phyloP scores from a whole-genome alignment of 2,329 filamentous ascomycete species.

The Alternaria atra region DNA sequence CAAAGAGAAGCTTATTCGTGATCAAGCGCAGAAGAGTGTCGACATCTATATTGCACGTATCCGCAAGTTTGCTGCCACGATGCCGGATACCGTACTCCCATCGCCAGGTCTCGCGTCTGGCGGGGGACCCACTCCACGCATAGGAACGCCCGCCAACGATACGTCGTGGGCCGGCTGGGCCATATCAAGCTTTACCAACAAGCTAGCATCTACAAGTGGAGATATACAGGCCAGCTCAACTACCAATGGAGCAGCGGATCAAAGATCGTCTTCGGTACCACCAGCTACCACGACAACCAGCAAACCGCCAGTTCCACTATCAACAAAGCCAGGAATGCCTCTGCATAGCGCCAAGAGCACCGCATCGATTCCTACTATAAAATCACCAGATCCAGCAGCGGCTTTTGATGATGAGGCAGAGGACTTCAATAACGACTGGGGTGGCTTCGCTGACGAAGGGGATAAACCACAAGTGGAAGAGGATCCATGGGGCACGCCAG shows the following conservation, averaged over 20 bases:
- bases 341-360: slow-evolving; percentile 39
- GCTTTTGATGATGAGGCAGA: slow-evolving; percentile 61
- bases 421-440: slow-evolving; percentile 79
- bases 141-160: slow-evolving; percentile 79
- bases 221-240: slow-evolving; percentile 73
- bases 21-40: slow-evolving; percentile 88
- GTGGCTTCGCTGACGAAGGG: slow-evolving; percentile 68
- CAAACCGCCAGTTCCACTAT: slow-evolving; percentile 62
- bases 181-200: slow-evolving; percentile 98
- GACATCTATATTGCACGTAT: slow-evolving; percentile 86
- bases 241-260: slow-evolving; percentile 53
- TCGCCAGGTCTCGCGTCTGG: slow-evolving; percentile 64
- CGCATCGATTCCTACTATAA: slow-evolving; percentile 38
- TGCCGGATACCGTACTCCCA: slow-evolving; percentile 83
- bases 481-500: slow-evolving; percentile 61
- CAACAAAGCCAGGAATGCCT: slow-evolving; percentile 51
- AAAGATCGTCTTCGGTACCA: slow-evolving; percentile 60
- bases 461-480: slow-evolving; percentile 59
- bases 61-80: slow-evolving; percentile 76
- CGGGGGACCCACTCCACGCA: slow-evolving; percentile 67
- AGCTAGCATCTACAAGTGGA: slow-evolving; percentile 81
- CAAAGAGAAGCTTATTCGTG: slow-evolving; percentile 92
- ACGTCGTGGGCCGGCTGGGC: slow-evolving; percentile 92
- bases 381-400: slow-evolving; percentile 58
- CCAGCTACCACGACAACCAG: slow-evolving; percentile 48